Base-by-base conservation (phyloP, 2,329 filamentous ascomycete species). In the Cercospora citrullina region DNA sequence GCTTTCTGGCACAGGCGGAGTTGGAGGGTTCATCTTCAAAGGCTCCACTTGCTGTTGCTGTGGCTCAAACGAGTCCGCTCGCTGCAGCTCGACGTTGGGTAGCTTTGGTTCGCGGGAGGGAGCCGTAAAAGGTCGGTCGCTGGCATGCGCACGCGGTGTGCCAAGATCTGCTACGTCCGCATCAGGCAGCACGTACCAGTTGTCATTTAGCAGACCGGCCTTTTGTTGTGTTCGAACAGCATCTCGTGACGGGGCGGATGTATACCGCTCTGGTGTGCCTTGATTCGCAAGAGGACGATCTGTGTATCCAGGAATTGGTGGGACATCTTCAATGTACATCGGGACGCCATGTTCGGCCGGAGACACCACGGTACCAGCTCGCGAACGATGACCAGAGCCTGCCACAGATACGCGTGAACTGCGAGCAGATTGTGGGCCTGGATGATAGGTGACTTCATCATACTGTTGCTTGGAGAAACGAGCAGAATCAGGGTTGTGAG, bases 401-500 rank as follows among this genome's bases (percentile, higher is more conserved):
- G 36, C 7, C 23, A 82, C 72, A 18, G 79, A 79, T 55, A 76
- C 73, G 14, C 80, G 78, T 26, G 79, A 81, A 53, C 78, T 78
- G 36, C 76, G 74, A 33, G 74, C 73, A 12, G 80, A 78, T 5
- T 72, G 70, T n/a, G 78, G 72, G 36, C 77, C 72, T 36, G 72
- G 72, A 60, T 76, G 75, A 51, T 76, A 45, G 57, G 64, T 68
- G 61, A 67, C 63, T 60, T 57, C 85, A 12, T 77, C 74, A 12
- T 88, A 81, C 72, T 89, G 82, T 42, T 77, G 73, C 42, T 84
- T 84, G 0, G 88, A 88, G 71, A 87, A 83, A 60, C 83, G 82
- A 45, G 84, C 86, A 69, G 84, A 75, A 60, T 81, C 79, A 8
- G 84, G 83, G 8, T 82, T 86, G 64, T 84, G 83, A 2, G 80